Conservation (phyloP, 1,284 basidiomycete species). For the Pseudozyma sp. region DNA sequence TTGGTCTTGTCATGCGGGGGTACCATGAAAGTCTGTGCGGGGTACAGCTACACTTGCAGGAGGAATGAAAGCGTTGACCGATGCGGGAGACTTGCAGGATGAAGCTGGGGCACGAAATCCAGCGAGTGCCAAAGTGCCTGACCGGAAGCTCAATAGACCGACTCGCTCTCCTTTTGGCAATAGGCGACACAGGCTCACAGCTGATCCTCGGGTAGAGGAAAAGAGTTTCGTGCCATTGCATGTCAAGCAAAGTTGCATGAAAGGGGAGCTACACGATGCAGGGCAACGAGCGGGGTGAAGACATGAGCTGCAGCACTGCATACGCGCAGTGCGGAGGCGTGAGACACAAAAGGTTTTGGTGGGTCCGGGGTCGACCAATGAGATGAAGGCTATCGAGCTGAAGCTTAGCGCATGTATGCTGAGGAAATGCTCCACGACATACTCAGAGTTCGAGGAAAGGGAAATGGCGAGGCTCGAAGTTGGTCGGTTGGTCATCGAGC, state of each 20-base stretch:
- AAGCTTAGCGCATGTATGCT: conserved; percentile 4
- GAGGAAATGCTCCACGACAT: not conserved
- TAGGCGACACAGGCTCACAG: not conserved
- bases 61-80: not conserved
- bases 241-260: conserved; percentile 9
- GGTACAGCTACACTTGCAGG: not conserved
- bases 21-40: conserved; percentile 6
- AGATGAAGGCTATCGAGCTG: conserved; percentile 20
- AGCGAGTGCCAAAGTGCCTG: too few species aligned
- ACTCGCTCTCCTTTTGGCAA: not conserved
- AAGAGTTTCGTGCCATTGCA: not conserved
- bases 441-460: not conserved
- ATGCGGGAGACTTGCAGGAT: conserved; percentile 6
- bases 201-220: not conserved
- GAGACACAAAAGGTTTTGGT: conserved; percentile 9
- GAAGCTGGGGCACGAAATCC: not conserved
- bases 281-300: conserved; percentile 1
- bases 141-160: not conserved
- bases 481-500: conserved; percentile 9
- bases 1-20: conserved; percentile 10
- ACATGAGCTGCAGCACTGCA: not conserved
- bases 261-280: not conserved
- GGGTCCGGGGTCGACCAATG: conserved; percentile 42
- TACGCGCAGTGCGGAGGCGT: conserved; percentile 2
- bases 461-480: not conserved